These are phyloP conservation scores for Corylus americana DNA, from an alignment of 306 rosid genomes.

Conservation along the genomic window DNA sequence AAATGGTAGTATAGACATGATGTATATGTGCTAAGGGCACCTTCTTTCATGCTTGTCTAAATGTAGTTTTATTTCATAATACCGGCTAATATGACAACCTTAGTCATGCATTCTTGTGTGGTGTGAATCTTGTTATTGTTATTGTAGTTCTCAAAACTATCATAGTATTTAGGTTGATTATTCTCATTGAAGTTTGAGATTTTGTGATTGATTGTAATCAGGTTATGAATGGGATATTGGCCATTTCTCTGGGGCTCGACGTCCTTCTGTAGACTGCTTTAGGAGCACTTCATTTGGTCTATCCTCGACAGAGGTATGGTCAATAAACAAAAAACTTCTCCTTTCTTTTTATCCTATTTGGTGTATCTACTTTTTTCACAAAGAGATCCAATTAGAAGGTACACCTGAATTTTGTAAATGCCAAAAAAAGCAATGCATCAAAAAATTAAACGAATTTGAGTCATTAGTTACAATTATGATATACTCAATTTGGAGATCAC, in stretches of 20 bases:
- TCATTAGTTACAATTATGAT: not conserved
- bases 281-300: conserved; percentile 90
- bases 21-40: not conserved
- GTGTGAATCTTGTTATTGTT: not conserved
- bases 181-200: conserved; percentile 27
- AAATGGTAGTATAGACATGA: not conserved
- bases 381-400: too few relatives aligned
- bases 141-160: conserved; percentile 9
- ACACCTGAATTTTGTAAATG: too few relatives aligned
- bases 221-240: conserved; percentile 99
- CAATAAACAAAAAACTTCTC: conserved; percentile 3
- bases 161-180: conserved; percentile 16
- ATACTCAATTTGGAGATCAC: not conserved
- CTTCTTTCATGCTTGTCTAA: not conserved
- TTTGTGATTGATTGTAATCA: conserved; percentile 43
- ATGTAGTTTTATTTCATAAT: not conserved
- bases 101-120: not conserved
- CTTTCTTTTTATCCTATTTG: not conserved
- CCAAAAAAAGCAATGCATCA: too few relatives aligned
- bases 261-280: conserved; percentile 90
- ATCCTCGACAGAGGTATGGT: conserved; percentile 64
- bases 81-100: not conserved
- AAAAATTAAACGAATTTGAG: too few relatives aligned
- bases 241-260: conserved; percentile 74
- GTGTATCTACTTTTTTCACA: too few relatives aligned